Evolutionary conservation across 306 rosid genomes (phyloP), one percentile per base, ranked within the genome.

Genomic region (Ochetophila trinervis): DNA sequence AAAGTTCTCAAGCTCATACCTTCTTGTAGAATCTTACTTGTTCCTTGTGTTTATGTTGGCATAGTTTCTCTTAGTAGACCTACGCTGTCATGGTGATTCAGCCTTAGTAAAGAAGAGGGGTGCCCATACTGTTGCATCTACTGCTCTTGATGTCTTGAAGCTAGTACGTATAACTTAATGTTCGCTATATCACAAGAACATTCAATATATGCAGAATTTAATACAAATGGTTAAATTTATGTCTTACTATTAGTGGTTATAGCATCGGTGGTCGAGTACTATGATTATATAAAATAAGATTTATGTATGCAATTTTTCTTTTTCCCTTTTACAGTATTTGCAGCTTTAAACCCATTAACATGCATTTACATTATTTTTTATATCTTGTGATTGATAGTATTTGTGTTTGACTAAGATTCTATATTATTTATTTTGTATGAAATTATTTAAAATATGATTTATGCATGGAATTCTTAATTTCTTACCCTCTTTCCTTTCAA

Each of bases 61-160:
- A 55, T 75, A 89, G 98, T 89, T 93, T 84, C 97, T 93, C 68
- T 76, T 89, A 57, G 97, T 89, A 35, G 96, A 89, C 78, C 69
- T 93, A 61, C 91, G 91, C 27, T 93, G 98, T 78, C 98, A 93
- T 68, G 98, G 95, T 12, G 95, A 89, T 84, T 93, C 97, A 63
- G 69, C 97, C 35, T 79, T 83, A 48, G 78, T 72, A 51, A 79
- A 75, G 76, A 89, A 79, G 81, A 84, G 83, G 80, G 89, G 82
- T 21, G 90, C 94, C 53, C 84, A 89, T 68, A 80, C 79, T 74
- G 95, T 93, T 79, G 80, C 89, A 5, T 82, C 97, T 62, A 83
- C 97, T 76, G 98, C 97, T 70, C 77, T 76, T 76, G 98, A 93
- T 76, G 90, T 93, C 74, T 78, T 93, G 71, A 89, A 93, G 80